Base-by-base conservation (phyloP, 169 alveolate genomes). In the Plasmodium fragile region DNA sequence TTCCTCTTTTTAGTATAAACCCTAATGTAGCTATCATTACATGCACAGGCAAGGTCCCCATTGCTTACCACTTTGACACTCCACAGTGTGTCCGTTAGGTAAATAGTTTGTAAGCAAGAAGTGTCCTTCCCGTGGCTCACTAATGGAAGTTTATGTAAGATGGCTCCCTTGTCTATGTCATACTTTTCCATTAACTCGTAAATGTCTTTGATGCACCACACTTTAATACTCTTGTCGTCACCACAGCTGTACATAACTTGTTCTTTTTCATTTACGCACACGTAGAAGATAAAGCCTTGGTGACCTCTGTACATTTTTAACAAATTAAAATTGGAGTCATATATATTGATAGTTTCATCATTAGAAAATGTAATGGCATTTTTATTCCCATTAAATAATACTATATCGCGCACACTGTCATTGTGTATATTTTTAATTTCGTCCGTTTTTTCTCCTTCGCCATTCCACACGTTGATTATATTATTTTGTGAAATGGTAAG, bases 201-300 rank as follows among this genome's bases (percentile, higher is more conserved):
- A 30, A 84, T 73, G 79, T 84, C 93, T 25, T 84, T 49, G 32
- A 84, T 84, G 25, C 85, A 84, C 93, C 93, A 84, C 28, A 84
- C 59, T 39, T 84, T 84, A 4, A 84, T 32, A 18, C 80, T 73
- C 34, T 84, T 84, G 41, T 84, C 93, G 55, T 84, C 93, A 49
- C 93, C 55, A 34, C 93, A 84, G 65, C 93, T 84, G n/a, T 65
- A 65, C 93, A 84, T 84, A 4, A 84, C 30, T 43, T 84, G 75
- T n/a, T 84, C 93, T n/a, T 84, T 45, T 72, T 84, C 93, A 84
- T 84, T 84, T 32, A 84, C 85, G 53, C 93, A 84, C 11, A 84
- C 93, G 65, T 41, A 73, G 69, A 84, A 84, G 32, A 84, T 53
- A 36, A 84, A 84, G 22, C 93, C 93, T 49, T 45, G 36, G 41